A percentile compares a stretch with the other conserved stretches of the same genome.
phyloP scores from a whole-genome alignment of 106 monocot genomes.

The Dactylorhiza incarnata region DNA sequence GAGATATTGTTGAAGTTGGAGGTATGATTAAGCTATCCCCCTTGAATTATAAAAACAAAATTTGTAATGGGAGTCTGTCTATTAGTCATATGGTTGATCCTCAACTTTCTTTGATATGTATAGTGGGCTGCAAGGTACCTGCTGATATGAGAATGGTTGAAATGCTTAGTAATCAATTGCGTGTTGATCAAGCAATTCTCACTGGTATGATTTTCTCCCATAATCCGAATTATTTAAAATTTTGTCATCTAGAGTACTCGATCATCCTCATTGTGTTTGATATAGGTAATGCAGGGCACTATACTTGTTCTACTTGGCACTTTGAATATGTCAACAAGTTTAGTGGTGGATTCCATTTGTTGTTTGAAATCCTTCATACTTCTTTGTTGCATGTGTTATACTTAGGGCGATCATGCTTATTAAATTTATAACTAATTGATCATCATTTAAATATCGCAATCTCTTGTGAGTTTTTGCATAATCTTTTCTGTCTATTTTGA shows the following conservation, averaged over 20 bases:
- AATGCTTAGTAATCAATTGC: constrained; percentile 89
- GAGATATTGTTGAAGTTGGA: constrained; percentile 99
- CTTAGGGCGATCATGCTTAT: not conserved
- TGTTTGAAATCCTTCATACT: not conserved
- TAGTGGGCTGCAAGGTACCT: constrained; percentile 96
- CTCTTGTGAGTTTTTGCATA: too few species aligned
- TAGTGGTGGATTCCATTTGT: not conserved
- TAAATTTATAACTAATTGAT: too few species aligned
- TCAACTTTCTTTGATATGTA: constrained; percentile 8
- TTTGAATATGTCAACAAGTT: not conserved
- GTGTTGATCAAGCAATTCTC: constrained; percentile 99
- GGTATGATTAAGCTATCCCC: constrained; percentile 30
- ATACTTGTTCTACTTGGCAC: not conserved
- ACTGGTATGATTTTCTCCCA: constrained; percentile 51
- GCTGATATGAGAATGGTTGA: constrained; percentile 96
- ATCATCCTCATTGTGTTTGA: not conserved
- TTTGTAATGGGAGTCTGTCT: not conserved
- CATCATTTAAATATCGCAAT: too few species aligned
- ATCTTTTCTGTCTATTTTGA: too few species aligned
- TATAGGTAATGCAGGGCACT: not conserved
- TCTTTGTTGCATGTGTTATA: not conserved
- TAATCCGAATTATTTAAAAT: not conserved
- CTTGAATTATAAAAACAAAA: not conserved
- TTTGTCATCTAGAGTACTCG: not conserved
- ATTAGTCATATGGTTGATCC: not conserved